Base-by-base conservation (phyloP, 2,329 filamentous ascomycete genomes). In the Claviceps sp. region DNA sequence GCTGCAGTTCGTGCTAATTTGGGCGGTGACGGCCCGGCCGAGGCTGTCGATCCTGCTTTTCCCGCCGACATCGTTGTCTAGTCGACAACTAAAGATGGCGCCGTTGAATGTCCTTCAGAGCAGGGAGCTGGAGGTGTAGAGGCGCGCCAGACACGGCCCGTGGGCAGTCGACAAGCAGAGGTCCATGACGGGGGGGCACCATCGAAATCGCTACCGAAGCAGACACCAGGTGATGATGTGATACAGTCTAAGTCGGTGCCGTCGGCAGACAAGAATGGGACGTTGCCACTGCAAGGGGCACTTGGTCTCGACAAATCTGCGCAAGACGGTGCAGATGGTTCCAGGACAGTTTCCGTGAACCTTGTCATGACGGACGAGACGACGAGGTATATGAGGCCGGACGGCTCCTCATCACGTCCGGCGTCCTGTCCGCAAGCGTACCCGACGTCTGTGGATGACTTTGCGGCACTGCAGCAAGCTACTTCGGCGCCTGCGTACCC, bases 1-100 rank as follows among this genome's bases (percentile, higher is more conserved):
- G 58, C 60, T 57, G 46, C 49, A 50, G 51, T 51, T 53, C 49
- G 52, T 47, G 49, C 39, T 7, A 42, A 14, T 8, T 13, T 14
- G 38, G 51, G 38, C 40, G 34, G 20, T 39, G 38, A 47, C 20
- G 38, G 39, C 26, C 23, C 3, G 9, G 29, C 29, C 29, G 29
- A 34, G 29, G 9, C 29, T 34, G 9, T 34, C 29, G 9, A 34
- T 34, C 29, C 29, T 34, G 29, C 9, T 34, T 34, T 34, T 34
- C 9, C 29, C 4, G 29, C 9, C 29, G 9, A 34, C 29, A 9
- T 34, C 29, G 29, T 34, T 34, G 29, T 34, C 29, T 11, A 34
- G 29, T 34, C 29, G 9, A 34, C 29, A 34, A 34, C 9, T 4
- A 34, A 34, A 4, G 29, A 34, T 34, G 9, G 29, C 9, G 9